phyloP scores from a whole-genome alignment of 306 rosid genomes.

The Inga oerstediana region DNA sequence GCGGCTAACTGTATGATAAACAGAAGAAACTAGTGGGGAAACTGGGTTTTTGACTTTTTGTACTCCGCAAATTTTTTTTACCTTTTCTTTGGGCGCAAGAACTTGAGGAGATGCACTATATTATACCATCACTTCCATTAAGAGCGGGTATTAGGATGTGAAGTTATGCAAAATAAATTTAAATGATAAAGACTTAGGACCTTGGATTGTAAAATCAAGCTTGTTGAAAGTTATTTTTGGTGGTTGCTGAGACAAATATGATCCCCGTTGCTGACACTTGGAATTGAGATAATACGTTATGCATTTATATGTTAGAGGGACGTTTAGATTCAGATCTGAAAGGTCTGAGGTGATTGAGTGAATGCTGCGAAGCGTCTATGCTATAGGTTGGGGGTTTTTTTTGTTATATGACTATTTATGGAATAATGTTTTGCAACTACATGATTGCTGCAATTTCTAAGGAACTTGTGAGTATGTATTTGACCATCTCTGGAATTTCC shows the following conservation, averaged over 20 bases:
- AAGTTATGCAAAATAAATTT: neutral
- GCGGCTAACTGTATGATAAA: neutral
- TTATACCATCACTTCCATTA: neutral
- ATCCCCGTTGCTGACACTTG: neutral
- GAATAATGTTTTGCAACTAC: neutral
- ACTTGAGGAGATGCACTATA: neutral
- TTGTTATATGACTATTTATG: neutral
- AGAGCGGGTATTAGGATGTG: neutral
- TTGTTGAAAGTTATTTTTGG: neutral
- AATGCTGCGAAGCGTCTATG: neutral
- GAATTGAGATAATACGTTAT: neutral
- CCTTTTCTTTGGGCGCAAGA: neutral
- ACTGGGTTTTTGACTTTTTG: too few relatives aligned
- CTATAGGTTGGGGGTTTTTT: neutral
- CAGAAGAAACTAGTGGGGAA: neutral
- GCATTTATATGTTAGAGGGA: neutral
- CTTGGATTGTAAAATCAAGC: neutral
- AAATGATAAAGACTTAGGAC: neutral
- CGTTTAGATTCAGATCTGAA: neutral
- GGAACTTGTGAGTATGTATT: neutral
- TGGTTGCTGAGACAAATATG: neutral
- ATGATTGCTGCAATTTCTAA: neutral
- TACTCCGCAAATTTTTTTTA: neutral
- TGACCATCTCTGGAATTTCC: neutral
- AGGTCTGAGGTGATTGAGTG: neutral